phyloP scores from a whole-genome alignment of 768 basidiomycete species.

The Trametes cingulata region DNA sequence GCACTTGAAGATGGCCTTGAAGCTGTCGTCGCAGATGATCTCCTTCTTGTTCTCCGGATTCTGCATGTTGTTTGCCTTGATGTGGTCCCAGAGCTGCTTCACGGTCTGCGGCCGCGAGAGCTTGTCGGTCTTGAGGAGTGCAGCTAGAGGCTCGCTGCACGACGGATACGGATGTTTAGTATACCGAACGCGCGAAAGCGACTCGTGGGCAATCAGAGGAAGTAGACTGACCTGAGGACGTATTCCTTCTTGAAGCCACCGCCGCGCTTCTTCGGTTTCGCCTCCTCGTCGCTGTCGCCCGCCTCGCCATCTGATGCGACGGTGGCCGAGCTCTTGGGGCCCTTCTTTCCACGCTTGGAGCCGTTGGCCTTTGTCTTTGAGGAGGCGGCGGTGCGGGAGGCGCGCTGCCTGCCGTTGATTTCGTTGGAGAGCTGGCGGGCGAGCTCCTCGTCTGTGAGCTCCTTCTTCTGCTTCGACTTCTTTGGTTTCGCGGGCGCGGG shows the following conservation, averaged over 20 bases:
- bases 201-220: background rate
- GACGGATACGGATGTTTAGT: conserved; percentile 14
- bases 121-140: conserved; percentile 63
- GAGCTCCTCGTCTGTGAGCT: conserved; percentile 42
- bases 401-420: conserved; percentile 41
- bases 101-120: conserved; percentile 89
- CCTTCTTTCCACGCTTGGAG: conserved; percentile 36
- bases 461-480: conserved; percentile 26
- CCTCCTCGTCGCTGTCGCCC: conserved; percentile 38
- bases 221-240: conserved; percentile 57
- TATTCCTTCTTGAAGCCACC: conserved; percentile 84
- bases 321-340: conserved; percentile 36
- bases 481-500: conserved; percentile 26
- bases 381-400: conserved; percentile 29
- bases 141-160: conserved; percentile 69
- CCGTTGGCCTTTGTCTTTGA: conserved; percentile 32
- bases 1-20: conserved; percentile 75
- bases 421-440: conserved; percentile 46
- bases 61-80: conserved; percentile 79
- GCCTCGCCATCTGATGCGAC: conserved; percentile 37
- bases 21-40: conserved; percentile 76
- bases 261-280: conserved; percentile 43
- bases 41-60: conserved; percentile 83
- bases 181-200: background rate
- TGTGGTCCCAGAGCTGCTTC: conserved; percentile 88